Evolutionary conservation across 2,329 filamentous ascomycete species (phyloP), one percentile per base, ranked within the genome.

Genomic region (Berkeleyomyces basicola): DNA sequence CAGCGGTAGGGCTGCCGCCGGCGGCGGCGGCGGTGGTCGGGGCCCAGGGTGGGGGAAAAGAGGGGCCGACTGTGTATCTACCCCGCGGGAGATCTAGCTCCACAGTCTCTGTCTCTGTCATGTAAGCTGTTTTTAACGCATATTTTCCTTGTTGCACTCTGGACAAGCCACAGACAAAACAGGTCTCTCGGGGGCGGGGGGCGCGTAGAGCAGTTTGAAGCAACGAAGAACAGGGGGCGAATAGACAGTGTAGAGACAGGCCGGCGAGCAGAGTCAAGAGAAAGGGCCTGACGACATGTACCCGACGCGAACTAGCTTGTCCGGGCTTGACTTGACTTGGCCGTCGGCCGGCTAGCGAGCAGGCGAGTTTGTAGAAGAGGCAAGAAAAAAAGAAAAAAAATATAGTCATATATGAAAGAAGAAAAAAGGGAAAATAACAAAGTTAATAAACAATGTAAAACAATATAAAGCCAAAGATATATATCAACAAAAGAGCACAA

Each of bases 361-460:
- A 23, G 23, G 23, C 23, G 23, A 23, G 23, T 16, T 31, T 4
- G 16, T 11, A 16, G 16, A 51, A 46, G 6, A 31, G 37, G 16
- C 37, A 31, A 23, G 40, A 14, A n/a, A 43, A 43, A 37, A 16
- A 11, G 39, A 39, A n/a, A 49, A 44, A 46, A 62, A 31, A 44
- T n/a, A 7, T 51, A 57, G n/a, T 37, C 58, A 62, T 61, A 23
- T 23, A 51, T 16, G 37, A 53, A 58, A 59, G 14, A 3, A n/a
- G 47, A 60, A 63, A 39, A 63, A 43, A 57, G 16, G 43, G 36
- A 51, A 46, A 49, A 14, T 39, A 55, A 49, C 42, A 43, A 59
- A 14, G 49, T 37, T 33, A 10, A 62, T 62, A 46, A 33, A 47
- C 44, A 23, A 23, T 23, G 10, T 46, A 60, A 31, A 46, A 46